phyloP scores from a whole-genome alignment of 768 basidiomycete genomes.

The Lactarius trivialis region DNA sequence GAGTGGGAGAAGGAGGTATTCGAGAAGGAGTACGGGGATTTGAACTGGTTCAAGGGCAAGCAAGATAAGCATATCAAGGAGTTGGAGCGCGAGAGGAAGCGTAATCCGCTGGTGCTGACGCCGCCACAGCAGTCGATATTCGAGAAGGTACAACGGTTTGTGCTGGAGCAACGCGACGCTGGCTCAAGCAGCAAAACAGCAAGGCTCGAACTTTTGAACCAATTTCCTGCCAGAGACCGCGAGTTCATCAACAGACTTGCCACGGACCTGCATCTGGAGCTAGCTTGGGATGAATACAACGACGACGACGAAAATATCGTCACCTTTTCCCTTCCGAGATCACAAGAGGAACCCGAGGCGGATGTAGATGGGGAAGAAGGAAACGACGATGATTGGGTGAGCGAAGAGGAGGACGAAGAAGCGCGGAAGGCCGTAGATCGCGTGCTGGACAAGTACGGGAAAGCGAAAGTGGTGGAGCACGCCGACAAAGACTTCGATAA shows the following conservation, averaged over 20 bases:
- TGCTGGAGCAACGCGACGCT: slow-evolving; percentile 42
- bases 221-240: slow-evolving; percentile 73
- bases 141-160: slow-evolving; percentile 70
- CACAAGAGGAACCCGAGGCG: slow-evolving; percentile 32
- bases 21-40: slow-evolving; percentile 83
- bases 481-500: slow-evolving; percentile 75
- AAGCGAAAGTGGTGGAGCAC: slow-evolving; percentile 68
- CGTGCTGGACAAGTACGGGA: slow-evolving; percentile 82
- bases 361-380: slow-evolving; percentile 41
- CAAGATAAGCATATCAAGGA: slow-evolving; percentile 66
- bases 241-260: slow-evolving; percentile 73
- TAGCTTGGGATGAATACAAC: slow-evolving; percentile 94
- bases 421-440: slow-evolving; percentile 66
- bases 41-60: slow-evolving; percentile 94
- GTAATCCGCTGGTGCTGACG: slow-evolving; percentile 52
- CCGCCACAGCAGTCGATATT: slow-evolving; percentile 70
- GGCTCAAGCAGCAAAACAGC: slow-evolving; percentile 32
- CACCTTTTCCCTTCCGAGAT: slow-evolving; percentile 53
- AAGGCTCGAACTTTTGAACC: slow-evolving; percentile 64
- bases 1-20: slow-evolving; percentile 86
- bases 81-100: slow-evolving; percentile 54
- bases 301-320: slow-evolving; percentile 74
- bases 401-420: slow-evolving; percentile 62
- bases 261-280: slow-evolving; percentile 64
- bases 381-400: slow-evolving; percentile 44